These are phyloP conservation scores for Cutaneotrichosporon daszewskae DNA, from an alignment of 1,284 basidiomycete species.

Conservation along the genomic window DNA sequence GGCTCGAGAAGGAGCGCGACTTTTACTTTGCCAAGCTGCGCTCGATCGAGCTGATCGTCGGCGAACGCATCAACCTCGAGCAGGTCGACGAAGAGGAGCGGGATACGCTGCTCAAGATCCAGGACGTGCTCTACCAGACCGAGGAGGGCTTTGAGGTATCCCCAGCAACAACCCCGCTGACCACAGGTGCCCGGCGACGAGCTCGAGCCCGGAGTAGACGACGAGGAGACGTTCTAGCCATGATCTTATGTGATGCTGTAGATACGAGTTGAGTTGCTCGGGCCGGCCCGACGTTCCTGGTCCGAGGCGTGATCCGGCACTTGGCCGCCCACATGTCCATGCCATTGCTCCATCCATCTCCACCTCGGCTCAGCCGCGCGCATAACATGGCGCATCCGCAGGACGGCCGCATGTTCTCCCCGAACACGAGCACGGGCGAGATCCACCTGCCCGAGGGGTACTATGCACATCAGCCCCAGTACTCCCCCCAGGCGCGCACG, in stretches of 20 bases:
- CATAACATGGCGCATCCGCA: too few relatives aligned
- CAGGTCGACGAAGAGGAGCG: slow-evolving; percentile 61
- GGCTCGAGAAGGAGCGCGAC: slow-evolving; percentile 88
- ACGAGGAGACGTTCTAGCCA: slow-evolving; percentile 20
- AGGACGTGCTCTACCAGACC: slow-evolving; percentile 90
- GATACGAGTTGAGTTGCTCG: background rate
- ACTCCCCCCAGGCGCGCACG: too few relatives aligned
- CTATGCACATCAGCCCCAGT: too few relatives aligned
- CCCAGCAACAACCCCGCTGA: background rate
- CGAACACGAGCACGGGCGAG: too few relatives aligned
- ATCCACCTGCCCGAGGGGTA: too few relatives aligned
- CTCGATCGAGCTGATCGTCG: slow-evolving; percentile 90
- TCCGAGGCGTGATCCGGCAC: too few relatives aligned
- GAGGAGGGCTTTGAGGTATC: slow-evolving; percentile 80
- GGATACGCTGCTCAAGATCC: slow-evolving; percentile 70
- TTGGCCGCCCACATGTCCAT: too few relatives aligned
- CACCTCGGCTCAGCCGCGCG: too few relatives aligned
- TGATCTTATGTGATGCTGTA: background rate
- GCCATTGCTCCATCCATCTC: too few relatives aligned
- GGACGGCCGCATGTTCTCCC: too few relatives aligned
- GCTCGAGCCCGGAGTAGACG: slow-evolving; percentile 10
- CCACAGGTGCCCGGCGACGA: slow-evolving; percentile 56
- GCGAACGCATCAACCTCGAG: slow-evolving; percentile 61
- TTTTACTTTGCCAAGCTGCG: slow-evolving; percentile 98
- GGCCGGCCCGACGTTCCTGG: background rate